These are phyloP conservation scores for Ascocoryne sarcoides DNA, from an alignment of 2,329 filamentous ascomycete species.

Conservation along the genomic window DNA sequence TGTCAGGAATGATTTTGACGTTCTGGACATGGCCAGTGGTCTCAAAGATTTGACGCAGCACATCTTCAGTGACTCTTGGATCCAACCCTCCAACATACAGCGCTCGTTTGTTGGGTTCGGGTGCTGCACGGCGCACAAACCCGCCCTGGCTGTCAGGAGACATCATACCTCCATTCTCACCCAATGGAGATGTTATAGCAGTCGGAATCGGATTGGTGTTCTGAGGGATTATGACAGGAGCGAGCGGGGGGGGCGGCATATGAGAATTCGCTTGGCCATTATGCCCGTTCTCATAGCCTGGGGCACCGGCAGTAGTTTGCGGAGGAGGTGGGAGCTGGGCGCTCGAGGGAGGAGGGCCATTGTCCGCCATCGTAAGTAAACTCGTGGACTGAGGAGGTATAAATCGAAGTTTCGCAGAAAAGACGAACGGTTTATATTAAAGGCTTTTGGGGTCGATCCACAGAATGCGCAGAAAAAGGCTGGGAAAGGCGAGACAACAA, in stretches of 20 bases:
- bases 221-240: slow-evolving; percentile 78
- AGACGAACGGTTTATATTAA: slow-evolving; percentile 18
- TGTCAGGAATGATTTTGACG: slow-evolving; percentile 99
- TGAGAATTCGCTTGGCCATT: slow-evolving; percentile 63
- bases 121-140: slow-evolving; percentile 81
- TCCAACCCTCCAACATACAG: slow-evolving; percentile 94
- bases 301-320: slow-evolving; percentile 59
- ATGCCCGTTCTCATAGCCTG: slow-evolving; percentile 70
- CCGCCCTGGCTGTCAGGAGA: slow-evolving; percentile 77
- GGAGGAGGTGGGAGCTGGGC: slow-evolving; percentile 62
- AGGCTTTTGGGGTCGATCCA: slow-evolving; percentile 10
- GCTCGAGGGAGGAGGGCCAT: slow-evolving; percentile 51
- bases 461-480: slow-evolving; percentile 15
- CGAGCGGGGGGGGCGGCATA: slow-evolving; percentile 84
- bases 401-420: slow-evolving; percentile 12
- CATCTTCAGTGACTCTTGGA: slow-evolving; percentile 90
- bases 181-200: slow-evolving; percentile 81
- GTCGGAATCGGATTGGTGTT: slow-evolving; percentile 95
- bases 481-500: slow-evolving; percentile 16
- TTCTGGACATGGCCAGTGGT: slow-evolving; percentile 97
- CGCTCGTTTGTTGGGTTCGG: slow-evolving; percentile 96
- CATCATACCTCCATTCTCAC: slow-evolving; percentile 58
- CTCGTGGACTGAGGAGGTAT: slow-evolving; percentile 16
- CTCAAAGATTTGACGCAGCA: slow-evolving; percentile 95
- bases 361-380: slow-evolving; percentile 62